phyloP scores from a whole-genome alignment of 306 rosid species.

The Heteromeles arbutifolia region DNA sequence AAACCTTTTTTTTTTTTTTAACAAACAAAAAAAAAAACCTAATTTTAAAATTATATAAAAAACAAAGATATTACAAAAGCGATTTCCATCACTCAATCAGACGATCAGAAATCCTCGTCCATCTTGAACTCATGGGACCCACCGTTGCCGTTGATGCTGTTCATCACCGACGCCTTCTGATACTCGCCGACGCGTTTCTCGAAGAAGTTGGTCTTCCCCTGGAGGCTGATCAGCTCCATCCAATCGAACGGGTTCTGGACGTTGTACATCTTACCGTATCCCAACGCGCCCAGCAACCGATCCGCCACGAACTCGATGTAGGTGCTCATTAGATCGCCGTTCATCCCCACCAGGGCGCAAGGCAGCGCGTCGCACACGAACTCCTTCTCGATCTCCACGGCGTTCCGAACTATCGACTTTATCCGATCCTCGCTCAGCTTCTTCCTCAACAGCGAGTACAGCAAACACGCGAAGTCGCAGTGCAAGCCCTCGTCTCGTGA shows the following conservation, averaged over 20 bases:
- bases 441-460: constrained; percentile 41
- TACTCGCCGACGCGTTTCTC: constrained; percentile 87
- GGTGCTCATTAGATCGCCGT: constrained; percentile 60
- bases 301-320: constrained; percentile 85
- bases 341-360: constrained; percentile 82
- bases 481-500: constrained; percentile 81
- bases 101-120: constrained; percentile 56
- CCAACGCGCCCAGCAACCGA: constrained; percentile 56
- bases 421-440: constrained; percentile 58
- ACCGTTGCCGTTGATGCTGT: constrained; percentile 45
- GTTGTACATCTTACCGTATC: constrained; percentile 50
- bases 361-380: constrained; percentile 82
- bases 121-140: constrained; percentile 49
- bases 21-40: not conserved
- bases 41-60: not conserved
- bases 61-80: not conserved
- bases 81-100: not conserved
- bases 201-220: constrained; percentile 85
- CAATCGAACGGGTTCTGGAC: constrained; percentile 77
- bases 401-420: constrained; percentile 41
- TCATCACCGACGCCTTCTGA: constrained; percentile 78
- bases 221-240: constrained; percentile 93
- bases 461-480: constrained; percentile 75
- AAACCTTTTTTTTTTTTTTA: not conserved
- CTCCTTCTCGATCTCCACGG: constrained; percentile 72